Evolutionary conservation across 1,139 yeast species (phyloP).

Genomic region (Suhomyces ambrosiae): DNA sequence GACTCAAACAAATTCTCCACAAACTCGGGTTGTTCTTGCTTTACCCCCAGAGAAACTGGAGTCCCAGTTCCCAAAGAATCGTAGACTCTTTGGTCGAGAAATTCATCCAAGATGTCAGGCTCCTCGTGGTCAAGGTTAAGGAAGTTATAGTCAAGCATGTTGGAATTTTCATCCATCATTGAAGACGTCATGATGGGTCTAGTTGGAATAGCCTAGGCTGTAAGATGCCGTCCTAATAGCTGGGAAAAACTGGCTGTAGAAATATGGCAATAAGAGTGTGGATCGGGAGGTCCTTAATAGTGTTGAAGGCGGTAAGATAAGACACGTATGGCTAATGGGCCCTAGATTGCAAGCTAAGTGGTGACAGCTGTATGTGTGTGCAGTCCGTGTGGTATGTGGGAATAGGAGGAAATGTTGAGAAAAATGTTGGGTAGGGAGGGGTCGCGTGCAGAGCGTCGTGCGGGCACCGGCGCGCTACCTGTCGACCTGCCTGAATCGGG

Average conservation of each 20-base stretch:
- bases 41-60: slow-evolving; percentile 17
- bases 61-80: slow-evolving; percentile 38
- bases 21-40: slow-evolving; percentile 18
- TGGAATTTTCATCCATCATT: slow-evolving; percentile 17
- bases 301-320: no score
- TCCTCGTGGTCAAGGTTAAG: slow-evolving; percentile 27
- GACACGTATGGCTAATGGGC: not conserved
- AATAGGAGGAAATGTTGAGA: slow-evolving; percentile 6
- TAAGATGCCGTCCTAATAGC: not conserved
- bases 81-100: slow-evolving; percentile 57
- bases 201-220: not conserved
- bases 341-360: no score
- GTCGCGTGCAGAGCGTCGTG: not conserved
- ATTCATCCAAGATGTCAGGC: slow-evolving; percentile 55
- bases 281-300: not conserved
- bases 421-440: slow-evolving; percentile 7
- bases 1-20: slow-evolving; percentile 5
- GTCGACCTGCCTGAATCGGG: no score
- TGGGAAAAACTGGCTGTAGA: not conserved
- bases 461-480: not conserved
- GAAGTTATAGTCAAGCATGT: slow-evolving; percentile 20
- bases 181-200: slow-evolving; percentile 18
- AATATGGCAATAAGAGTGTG: not conserved
- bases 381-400: not conserved
- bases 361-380: not conserved